Evolutionary conservation across 768 basidiomycete genomes (phyloP), one percentile per base, ranked within the genome.

Genomic region (Pulveroboletus sp.): DNA sequence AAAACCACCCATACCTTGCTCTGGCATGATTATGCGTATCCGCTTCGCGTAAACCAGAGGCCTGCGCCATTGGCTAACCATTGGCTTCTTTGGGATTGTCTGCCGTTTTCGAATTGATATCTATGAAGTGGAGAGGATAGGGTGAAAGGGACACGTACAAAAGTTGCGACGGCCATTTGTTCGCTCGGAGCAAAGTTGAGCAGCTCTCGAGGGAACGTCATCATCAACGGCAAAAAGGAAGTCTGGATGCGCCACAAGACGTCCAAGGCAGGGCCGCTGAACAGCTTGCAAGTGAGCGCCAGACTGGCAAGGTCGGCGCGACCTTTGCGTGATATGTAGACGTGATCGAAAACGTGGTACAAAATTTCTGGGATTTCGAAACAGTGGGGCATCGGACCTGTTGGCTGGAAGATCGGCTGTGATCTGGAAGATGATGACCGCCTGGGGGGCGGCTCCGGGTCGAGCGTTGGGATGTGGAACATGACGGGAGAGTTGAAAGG

Each of bases 191-290:
- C 58, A 27, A 60, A 51, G 19, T 45, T 39, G 47, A 61, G 54
- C 19, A 57, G 8, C 2, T 51, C 61, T 16, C 24, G 54, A 8
- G 60, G 61, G 39, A 61, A 60, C 8, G 45, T 51, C 50, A 43
- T 45, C 0, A 59, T 4, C 35, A 62, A 24, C 1, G 61, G 60
- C 1, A 63, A 9, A 2, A 62, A 17, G 17, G 58, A 63, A 1
- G 47, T 50, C 48, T 62, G 60, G 1, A 53, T 40, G 20, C 55
- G 50, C 61, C 60, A 63, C 3, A 62, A 51, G 4, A 63, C 45
- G n/a, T 56, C 58, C 14, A 62, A 60, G 5, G 60, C 60, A 8
- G 54, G 51, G 3, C 36, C 47, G 24, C 34, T 56, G 57, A 62
- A 53, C 0, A 39, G 20, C 31, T 53, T 59, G 50, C 61, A 61